Evolutionary conservation across 345 rosid genomes (phyloP), one percentile per base, ranked within the genome.

Genomic region (Eucalyptus camaldulensis): DNA sequence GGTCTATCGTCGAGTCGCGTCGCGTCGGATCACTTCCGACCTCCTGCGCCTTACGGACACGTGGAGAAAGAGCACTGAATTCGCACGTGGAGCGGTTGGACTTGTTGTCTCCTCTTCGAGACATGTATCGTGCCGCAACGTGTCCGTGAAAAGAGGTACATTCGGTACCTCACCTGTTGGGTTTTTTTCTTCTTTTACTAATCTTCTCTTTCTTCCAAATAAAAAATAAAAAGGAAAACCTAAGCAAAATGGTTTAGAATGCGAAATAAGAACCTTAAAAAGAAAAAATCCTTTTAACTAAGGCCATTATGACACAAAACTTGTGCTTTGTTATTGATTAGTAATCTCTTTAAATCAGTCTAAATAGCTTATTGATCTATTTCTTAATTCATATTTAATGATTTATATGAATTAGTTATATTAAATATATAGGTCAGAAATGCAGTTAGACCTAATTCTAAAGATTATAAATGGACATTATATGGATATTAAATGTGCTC

Each of bases 251-350:
- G 31, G 16, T 29, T 65, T 65, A 3, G 56, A 0, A 53, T 53
- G 24, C 24, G 19, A 0, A 53, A 53, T 53, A 53, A 53, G 58
- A 53, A 53, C 58, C 58, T 0, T 21, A 0, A 53, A 53, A 53
- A 53, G 8, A 0, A 53, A 17, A 53, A 53, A 8, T 53, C 58
- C 58, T 4, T 21, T 53, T 53, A 53, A 53, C 24, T 53, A 53
- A 19, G 58, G 58, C 58, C 25, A 53, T 53, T 53, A 53, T 8
- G 58, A 53, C 2, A 53, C 58, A 53, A 53, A 19, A 53, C 10
- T 53, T 53, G 58, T 19, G 24, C 10, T 8, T 53, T 53, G 58
- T 19, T 1, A 53, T 19, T 53, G 58, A 19, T 53, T 0, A 1
- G 10, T 4, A 53, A 53, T 53, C 58, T 53, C 25, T 53, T 53